Base-by-base conservation (phyloP, 2,329 filamentous ascomycete species). In the Neopestalotiopsis sp. region DNA sequence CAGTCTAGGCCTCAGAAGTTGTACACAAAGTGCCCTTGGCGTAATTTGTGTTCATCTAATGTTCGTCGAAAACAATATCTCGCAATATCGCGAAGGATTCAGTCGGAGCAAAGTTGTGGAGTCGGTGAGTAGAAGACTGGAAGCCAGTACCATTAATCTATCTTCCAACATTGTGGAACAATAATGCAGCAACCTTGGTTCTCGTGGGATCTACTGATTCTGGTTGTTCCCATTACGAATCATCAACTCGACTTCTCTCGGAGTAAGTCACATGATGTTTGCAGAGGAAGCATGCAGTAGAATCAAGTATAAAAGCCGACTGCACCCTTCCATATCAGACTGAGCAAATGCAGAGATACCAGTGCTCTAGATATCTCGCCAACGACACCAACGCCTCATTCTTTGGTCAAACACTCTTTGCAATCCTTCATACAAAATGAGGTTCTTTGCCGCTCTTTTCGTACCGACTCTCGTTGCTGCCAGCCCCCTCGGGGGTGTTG, bases 31-130 rank as follows among this genome's bases (percentile, higher is more conserved):
- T 71, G 73, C 74, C 71, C 77, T 68, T 70, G 72, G 71, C 68
- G 79, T 79, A 83, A 83, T 83, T 79, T 83, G 73, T 74, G 70
- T 78, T 82, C 80, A 83, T 84, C 79, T 83, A 82, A 79, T 74
- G 60, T 73, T 77, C 79, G 68, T 73, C 69, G 69, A 67, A 63
- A 57, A 65, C 72, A 76, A 83, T 83, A 81, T 82, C 73, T 80
- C 82, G 81, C 74, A 81, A 81, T 81, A 81, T 82, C 77, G 74
- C 69, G 24, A 70, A 69, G 49, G 69, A 74, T 74, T 75, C 74
- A 4, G 32, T 20, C 20, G 59, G n/a, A 10, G 32, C 59, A 34
- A 14, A 40, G 59, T 34, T 7, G 32, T 7, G 9, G 32, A 62
- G 30, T 34, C 30, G 59, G 34, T 52, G 17, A 20, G n/a, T 20